These are phyloP conservation scores for Castanea crenata DNA, from an alignment of 306 rosid species.

Conservation along the genomic window DNA sequence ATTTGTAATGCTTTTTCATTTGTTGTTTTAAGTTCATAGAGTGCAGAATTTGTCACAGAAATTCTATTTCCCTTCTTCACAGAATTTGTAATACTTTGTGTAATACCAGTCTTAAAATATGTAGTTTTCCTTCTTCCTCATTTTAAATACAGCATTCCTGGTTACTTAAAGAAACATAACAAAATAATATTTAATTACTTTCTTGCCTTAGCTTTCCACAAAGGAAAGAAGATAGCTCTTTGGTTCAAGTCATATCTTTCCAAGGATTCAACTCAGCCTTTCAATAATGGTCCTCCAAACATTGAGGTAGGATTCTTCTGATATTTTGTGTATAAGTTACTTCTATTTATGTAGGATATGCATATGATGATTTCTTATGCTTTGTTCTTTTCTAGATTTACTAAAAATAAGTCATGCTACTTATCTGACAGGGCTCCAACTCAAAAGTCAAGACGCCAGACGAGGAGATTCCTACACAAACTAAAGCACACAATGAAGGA, in stretches of 20 bases:
- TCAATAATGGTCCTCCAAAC: neutral
- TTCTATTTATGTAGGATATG: neutral
- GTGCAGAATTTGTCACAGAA: neutral
- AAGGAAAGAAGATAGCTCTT: conserved; percentile 1
- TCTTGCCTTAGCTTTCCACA: neutral
- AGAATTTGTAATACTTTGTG: neutral
- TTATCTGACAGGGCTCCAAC: conserved; percentile 5
- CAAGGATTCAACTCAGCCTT: conserved; percentile 4
- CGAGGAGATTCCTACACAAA: neutral
- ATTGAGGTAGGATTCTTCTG: neutral
- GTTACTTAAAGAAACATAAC: neutral
- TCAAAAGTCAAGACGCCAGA: neutral
- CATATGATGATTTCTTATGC: neutral
- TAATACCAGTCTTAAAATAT: neutral
- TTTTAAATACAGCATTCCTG: neutral
- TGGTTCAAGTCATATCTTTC: conserved; percentile 10
- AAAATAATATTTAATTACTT: neutral
- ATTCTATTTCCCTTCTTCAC: too few relatives aligned
- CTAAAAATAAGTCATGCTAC: neutral
- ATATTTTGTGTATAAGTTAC: neutral
- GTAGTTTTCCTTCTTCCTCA: neutral
- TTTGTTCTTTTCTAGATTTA: neutral
- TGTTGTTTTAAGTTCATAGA: neutral
- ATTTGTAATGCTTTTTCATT: neutral
- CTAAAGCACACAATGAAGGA: neutral